Conservation (phyloP, 1,284 basidiomycete species). For the Hortiboletus rubellus region DNA sequence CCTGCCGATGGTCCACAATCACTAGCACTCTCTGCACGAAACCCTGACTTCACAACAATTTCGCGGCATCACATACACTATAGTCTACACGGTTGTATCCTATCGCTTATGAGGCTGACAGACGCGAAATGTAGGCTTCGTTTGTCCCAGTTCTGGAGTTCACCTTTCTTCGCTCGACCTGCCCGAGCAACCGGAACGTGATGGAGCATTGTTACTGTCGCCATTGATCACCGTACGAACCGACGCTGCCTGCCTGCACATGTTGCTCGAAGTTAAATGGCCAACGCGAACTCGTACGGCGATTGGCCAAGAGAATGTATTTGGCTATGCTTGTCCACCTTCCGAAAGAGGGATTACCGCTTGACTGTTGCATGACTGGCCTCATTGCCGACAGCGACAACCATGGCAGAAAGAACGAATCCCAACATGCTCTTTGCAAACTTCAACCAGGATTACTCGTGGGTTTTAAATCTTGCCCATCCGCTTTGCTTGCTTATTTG, state of each 20-base stretch:
- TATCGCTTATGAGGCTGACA: neutral
- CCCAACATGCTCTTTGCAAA: conserved; percentile 78
- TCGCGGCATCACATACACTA: neutral
- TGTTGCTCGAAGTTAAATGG: neutral
- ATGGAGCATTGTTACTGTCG: neutral
- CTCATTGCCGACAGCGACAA: conserved; percentile 9
- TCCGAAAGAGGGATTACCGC: conserved; percentile 10
- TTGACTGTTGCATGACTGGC: neutral
- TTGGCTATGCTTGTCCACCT: conserved; percentile 20
- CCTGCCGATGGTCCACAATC: conserved; percentile 6
- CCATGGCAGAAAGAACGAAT: conserved; percentile 35
- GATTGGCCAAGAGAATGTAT: conserved; percentile 7
- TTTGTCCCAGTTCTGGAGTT: neutral
- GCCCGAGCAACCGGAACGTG: neutral
- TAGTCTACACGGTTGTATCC: neutral
- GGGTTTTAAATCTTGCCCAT: conserved; percentile 30
- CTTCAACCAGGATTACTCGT: conserved; percentile 90
- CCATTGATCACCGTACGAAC: neutral
- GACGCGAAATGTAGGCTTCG: no score
- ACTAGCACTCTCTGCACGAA: neutral
- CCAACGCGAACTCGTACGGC: neutral
- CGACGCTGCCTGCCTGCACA: neutral
- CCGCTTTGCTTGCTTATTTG: neutral
- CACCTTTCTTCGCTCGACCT: neutral
- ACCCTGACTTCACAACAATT: neutral